Conservation (phyloP, 495 filamentous ascomycete species). For the Pseudotulostoma volvatum region DNA sequence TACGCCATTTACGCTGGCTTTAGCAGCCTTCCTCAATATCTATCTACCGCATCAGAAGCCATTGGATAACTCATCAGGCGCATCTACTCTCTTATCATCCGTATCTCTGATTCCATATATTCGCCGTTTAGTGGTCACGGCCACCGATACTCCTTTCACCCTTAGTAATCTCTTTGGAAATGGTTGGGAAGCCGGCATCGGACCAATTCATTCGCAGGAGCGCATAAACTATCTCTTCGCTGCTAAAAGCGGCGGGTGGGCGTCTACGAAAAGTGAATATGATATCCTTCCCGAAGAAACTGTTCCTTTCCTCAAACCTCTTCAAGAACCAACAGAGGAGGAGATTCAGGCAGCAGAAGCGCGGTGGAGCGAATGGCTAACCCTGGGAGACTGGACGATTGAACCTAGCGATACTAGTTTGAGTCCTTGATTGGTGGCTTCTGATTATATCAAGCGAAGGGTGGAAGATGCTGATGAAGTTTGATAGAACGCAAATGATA, state of each 20-base stretch:
- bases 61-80: constrained; percentile 11
- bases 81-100: constrained; percentile 16
- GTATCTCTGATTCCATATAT: constrained; percentile 73
- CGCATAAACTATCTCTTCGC: constrained; percentile 86
- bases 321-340: constrained; percentile 52
- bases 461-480: no score
- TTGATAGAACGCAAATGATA: no score
- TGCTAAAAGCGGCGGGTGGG: constrained; percentile 86
- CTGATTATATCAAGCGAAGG: no score
- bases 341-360: constrained; percentile 72
- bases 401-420: no score
- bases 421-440: constrained; percentile 34
- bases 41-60: constrained; percentile 28
- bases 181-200: constrained; percentile 63
- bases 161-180: constrained; percentile 83
- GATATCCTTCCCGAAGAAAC: constrained; percentile 67
- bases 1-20: constrained; percentile 57
- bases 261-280: constrained; percentile 69
- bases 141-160: constrained; percentile 58
- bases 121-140: constrained; percentile 78
- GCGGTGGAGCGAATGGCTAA: constrained; percentile 73
- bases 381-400: constrained; percentile 96
- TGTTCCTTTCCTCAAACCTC: constrained; percentile 65
- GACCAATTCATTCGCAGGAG: constrained; percentile 68
- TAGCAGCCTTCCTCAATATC: constrained; percentile 87